phyloP scores from a whole-genome alignment of 1,139 yeast genomes.

The Arxiozyma slooffiae region DNA sequence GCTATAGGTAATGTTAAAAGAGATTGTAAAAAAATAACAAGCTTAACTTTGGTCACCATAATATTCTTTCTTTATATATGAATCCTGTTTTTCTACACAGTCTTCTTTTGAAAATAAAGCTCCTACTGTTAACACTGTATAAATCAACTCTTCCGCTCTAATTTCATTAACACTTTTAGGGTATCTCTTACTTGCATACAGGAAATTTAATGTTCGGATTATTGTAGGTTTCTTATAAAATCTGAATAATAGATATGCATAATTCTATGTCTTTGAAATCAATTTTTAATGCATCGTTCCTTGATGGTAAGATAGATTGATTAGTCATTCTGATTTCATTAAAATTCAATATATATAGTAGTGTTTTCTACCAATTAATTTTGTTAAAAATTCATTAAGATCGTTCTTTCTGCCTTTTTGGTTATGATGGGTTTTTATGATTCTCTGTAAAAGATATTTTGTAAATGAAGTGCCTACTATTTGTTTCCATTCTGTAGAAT shows the following conservation, averaged over 20 bases:
- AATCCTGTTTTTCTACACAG: constrained; percentile 36
- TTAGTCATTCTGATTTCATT: not conserved
- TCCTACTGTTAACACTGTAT: constrained; percentile 63
- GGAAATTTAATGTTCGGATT: constrained; percentile 44
- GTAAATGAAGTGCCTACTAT: constrained; percentile 9
- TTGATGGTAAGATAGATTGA: constrained; percentile 45
- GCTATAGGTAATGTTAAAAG: not conserved
- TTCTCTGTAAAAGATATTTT: constrained; percentile 6
- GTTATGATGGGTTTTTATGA: constrained; percentile 1
- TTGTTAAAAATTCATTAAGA: constrained; percentile 5
- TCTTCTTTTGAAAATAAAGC: constrained; percentile 49
- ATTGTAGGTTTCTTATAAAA: constrained; percentile 82
- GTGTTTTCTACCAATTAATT: constrained; percentile 2
- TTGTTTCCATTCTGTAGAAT: constrained; percentile 5
- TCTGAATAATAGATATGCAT: constrained; percentile 74
- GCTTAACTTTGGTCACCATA: constrained; percentile 61
- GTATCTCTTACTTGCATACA: constrained; percentile 46
- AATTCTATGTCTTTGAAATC: constrained; percentile 71
- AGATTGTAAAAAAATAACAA: not conserved
- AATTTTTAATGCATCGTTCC: constrained; percentile 61
- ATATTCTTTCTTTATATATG: constrained; percentile 35
- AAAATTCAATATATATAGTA: not conserved
- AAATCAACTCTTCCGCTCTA: constrained; percentile 67
- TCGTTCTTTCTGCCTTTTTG: not conserved
- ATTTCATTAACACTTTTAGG: constrained; percentile 66